Base-by-base conservation (phyloP, 2,329 filamentous ascomycete genomes). In the Neonectria magnoliae region DNA sequence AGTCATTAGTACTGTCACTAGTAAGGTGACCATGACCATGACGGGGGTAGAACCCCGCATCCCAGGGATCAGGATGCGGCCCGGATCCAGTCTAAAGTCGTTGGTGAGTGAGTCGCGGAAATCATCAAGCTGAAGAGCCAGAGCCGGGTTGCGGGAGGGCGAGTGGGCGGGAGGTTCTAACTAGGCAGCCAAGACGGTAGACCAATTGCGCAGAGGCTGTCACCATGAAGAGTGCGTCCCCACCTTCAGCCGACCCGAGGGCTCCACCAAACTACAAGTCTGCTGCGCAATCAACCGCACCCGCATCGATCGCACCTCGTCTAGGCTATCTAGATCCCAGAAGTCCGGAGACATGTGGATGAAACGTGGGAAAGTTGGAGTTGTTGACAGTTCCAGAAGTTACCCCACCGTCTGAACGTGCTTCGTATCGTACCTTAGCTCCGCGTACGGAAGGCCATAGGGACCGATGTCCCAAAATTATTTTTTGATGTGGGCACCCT, bases 51-150 rank as follows among this genome's bases (percentile, higher is more conserved):
- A 7, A 55, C 52, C 52, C 52, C 38, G 38, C 38, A 42, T 29
- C 16, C 33, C 25, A 52, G 16, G 10, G 36, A 33, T 11, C 20
- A 27, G 51, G 51, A 53, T 47, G 38, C 3, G 8, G 11, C 29
- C 13, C 13, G 18, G 48, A n/a, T 33, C 5, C 25, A 5, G 25
- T 25, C 16, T 27, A 38, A 14, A 4, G 8, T 41, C 16, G 14
- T 18, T 18, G 10, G 4, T 38, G 6, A 57, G 22, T 22, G 6
- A 57, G 22, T 33, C 42, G 25, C 55, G 44, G 55, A 48, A 36
- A 57, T 38, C 55, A 25, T 57, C 55, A 57, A 27, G 55, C 55
- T 53, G 18, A 31, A 11, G 50, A 20, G 47, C 14, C n/a, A 31
- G n/a, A 31, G 27, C 27, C 47, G 47, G n/a, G 47, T 20, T 27